Percentiles rank a stretch among this genome's conserved stretches.
These are phyloP conservation scores for Fusarium illudens DNA, from an alignment of 2,329 filamentous ascomycete species.

Conservation along the genomic window DNA sequence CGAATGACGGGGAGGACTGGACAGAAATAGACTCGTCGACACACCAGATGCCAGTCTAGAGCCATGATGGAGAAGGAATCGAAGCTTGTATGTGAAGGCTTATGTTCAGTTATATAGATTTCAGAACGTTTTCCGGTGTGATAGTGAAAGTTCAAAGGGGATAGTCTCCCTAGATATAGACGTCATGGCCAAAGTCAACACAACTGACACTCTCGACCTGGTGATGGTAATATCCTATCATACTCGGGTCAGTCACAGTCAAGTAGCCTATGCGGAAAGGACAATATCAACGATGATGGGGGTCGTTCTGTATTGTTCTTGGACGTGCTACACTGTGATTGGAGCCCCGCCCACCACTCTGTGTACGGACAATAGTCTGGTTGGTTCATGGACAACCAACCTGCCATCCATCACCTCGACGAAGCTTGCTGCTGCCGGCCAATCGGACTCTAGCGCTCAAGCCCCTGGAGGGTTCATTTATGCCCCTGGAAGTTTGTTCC, in stretches of 20 bases:
- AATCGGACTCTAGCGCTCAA: constrained; percentile 36
- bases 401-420: constrained; percentile 60
- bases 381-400: not conserved
- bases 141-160: not conserved
- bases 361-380: not conserved
- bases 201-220: not conserved
- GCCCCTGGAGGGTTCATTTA: not conserved
- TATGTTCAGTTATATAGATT: not conserved
- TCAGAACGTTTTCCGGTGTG: not conserved
- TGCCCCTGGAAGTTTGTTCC: constrained; percentile 4
- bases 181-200: not conserved
- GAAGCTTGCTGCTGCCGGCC: constrained; percentile 41
- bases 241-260: not conserved
- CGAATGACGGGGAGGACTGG: not conserved
- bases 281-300: not conserved
- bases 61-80: not conserved
- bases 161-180: not conserved
- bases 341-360: not conserved
- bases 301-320: not conserved
- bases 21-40: not conserved
- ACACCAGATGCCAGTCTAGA: not conserved
- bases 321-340: not conserved
- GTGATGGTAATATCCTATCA: not conserved
- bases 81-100: not conserved
- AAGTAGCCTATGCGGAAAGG: not conserved